Base-by-base conservation (phyloP, 768 basidiomycete species). In the Mycena latifolia region DNA sequence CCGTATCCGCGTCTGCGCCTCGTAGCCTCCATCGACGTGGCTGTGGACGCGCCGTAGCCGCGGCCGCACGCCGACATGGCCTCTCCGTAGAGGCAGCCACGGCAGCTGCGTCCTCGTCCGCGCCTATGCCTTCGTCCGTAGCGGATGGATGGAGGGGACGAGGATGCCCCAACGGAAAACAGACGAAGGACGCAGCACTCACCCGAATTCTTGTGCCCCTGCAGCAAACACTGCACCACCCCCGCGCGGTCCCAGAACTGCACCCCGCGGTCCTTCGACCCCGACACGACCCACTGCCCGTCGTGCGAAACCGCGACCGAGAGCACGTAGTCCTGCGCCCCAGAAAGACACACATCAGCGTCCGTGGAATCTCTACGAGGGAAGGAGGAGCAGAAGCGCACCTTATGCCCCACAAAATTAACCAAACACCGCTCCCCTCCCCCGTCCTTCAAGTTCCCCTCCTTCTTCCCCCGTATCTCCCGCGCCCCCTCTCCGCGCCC, bases 221-320 rank as follows among this genome's bases (percentile, higher is more conserved):
- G 96, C 33, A 99, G 83, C 92, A 97, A 95, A 73, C 94, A 92
- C 77, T 99, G 96, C 72, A 95, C 91, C 45, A 89, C 86, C 31
- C 84, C 85, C 15, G 85, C 85, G 68, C 87, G 84, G 75, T 96
- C 94, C 91, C 93, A 95, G 76, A 97, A 95, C 77, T 96, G 94
- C 60, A 99, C 96, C 0, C 95, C 92, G 15, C 98, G 92, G 76
- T 99, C 98, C 80, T 98, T 98, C 5, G 86, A 86, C 2, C 98
- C 97, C 14, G 94, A 96, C 14, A 98, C 96, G 71, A 99, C 92
- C 93, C 95, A 88, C 69, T 93, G 89, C 5, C 94, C 94, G 77
- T 98, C 96, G 68, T 95, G 92, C 50, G 94, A 95, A 52, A 96
- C 93, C 18, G 60, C 73, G 0, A 77, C 74, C 3, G 74, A 77